phyloP scores from a whole-genome alignment of 1,284 basidiomycete species.

The Malassezia globosa region DNA sequence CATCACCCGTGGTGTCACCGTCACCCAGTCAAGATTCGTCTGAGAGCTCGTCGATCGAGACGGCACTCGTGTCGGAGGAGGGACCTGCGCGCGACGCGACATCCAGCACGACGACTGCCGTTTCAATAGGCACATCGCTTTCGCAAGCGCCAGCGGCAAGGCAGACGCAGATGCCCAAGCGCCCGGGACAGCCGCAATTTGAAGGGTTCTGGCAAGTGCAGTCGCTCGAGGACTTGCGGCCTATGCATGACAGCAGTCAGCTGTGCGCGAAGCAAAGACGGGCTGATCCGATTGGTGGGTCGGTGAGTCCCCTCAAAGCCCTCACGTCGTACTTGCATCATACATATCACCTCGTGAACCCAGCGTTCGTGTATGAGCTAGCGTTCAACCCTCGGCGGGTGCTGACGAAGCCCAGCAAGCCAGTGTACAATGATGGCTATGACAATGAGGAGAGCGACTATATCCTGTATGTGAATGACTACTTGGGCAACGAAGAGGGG shows the following conservation, averaged over 20 bases:
- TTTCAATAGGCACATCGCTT: neutral
- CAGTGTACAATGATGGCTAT: constrained; percentile 43
- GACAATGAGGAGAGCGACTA: constrained; percentile 47
- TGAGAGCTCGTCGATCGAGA: constrained; percentile 7
- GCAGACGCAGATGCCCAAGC: neutral
- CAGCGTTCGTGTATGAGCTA: constrained; percentile 45
- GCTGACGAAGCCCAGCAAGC: constrained; percentile 44
- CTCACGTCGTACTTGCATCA: constrained; percentile 45
- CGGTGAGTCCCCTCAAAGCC: constrained; percentile 44
- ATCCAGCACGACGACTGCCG: constrained; percentile 1
- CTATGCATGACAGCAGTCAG: constrained; percentile 28
- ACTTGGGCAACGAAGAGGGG: constrained; percentile 44
- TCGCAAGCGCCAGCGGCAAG: neutral
- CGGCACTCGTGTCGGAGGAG: neutral
- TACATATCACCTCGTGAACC: constrained; percentile 47
- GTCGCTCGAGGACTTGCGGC: constrained; percentile 33
- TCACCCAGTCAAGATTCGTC: constrained; percentile 3
- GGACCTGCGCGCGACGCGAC: neutral
- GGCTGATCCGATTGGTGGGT: constrained; percentile 42
- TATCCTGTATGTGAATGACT: constrained; percentile 47
- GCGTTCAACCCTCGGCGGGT: constrained; percentile 45
- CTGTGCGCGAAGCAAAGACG: constrained; percentile 26
- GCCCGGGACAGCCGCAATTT: constrained; percentile 17
- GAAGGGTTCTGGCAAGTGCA: constrained; percentile 38
- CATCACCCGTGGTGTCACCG: neutral